Base-by-base conservation (phyloP, 2,329 filamentous ascomycete species). In the Pestalotiopsis sp. region DNA sequence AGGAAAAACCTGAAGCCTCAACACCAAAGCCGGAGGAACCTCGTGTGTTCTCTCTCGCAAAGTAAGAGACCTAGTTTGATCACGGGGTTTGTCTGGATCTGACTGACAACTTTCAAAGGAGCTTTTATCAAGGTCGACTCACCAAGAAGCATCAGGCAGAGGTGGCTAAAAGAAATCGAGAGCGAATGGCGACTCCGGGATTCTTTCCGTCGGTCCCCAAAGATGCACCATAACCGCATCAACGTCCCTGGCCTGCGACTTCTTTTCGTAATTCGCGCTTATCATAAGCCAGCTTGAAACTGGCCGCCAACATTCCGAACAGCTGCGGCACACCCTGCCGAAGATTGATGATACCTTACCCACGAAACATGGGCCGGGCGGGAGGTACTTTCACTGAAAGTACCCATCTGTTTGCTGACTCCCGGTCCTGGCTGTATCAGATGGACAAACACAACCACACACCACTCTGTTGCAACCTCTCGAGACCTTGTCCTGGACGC, bases 181-280 rank as follows among this genome's bases (percentile, higher is more conserved):
- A 98, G 78, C 89, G 94, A 59, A 80, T 97, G 70, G 91, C 89
- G 71, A 92, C 94, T 76, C 93, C 94, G 1, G 88, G 86, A 31
- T 89, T 92, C 69, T 98, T 98, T 76, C 96, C 96, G 1, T 92
- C 93, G 57, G 94, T 96, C 1, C 95, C 95, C 2, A 92, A 89
- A 68, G 72, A 72, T 63, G 66, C 74, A 23, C 75, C 76, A 59
- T 78, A 66, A 73, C 57, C 14, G 17, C n/a, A 9, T 12, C 23
- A 20, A 62, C 9, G 31, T 36, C 38, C 17, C 14, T n/a, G 11
- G 31, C 20, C 7, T 52, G 57, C 25, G 11, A 36, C 20, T 61
- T 61, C 13, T 61, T 27, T 14, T 38, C 57, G 1, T 61, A 14
- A 31, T n/a, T 20, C 20, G 45, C 45, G 45, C n/a, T 17, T 4